Evolutionary conservation across 2,329 filamentous ascomycete genomes (phyloP).

Genomic region (Eurotiales sp.): DNA sequence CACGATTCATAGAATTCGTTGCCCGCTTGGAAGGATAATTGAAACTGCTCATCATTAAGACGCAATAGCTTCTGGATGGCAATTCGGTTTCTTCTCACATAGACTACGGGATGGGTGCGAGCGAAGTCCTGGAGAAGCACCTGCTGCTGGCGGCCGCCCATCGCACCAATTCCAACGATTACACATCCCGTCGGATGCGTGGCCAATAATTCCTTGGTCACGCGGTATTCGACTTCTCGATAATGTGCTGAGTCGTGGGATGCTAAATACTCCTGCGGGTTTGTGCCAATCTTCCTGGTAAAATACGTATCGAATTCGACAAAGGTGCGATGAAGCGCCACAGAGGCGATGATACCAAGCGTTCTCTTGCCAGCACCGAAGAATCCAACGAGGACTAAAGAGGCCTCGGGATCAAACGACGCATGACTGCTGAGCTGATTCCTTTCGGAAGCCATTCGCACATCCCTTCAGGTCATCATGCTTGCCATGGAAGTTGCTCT

Average conservation of each 20-base stretch:
- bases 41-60: slow-evolving; percentile 20
- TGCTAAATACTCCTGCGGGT: slow-evolving; percentile 1
- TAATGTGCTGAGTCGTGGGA: neutral
- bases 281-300: neutral
- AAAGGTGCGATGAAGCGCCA: slow-evolving; percentile 61
- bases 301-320: slow-evolving; percentile 65
- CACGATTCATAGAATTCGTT: slow-evolving; percentile 33
- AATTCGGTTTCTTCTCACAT: slow-evolving; percentile 56
- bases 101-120: slow-evolving; percentile 61
- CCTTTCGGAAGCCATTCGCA: too few relatives aligned
- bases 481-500: too few relatives aligned
- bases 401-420: slow-evolving; percentile 55
- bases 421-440: too few relatives aligned
- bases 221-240: neutral
- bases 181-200: slow-evolving; percentile 56
- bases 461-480: too few relatives aligned
- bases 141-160: slow-evolving; percentile 59
- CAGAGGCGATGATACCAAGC: slow-evolving; percentile 67
- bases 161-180: slow-evolving; percentile 63
- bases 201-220: slow-evolving; percentile 22
- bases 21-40: slow-evolving; percentile 16
- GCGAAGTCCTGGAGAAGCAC: slow-evolving; percentile 57
- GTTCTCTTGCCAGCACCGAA: slow-evolving; percentile 70
- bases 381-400: slow-evolving; percentile 67
- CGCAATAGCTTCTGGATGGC: slow-evolving; percentile 20